Conservation (phyloP, 176 grass and related monocot species). For the Tuctoria greenei region DNA sequence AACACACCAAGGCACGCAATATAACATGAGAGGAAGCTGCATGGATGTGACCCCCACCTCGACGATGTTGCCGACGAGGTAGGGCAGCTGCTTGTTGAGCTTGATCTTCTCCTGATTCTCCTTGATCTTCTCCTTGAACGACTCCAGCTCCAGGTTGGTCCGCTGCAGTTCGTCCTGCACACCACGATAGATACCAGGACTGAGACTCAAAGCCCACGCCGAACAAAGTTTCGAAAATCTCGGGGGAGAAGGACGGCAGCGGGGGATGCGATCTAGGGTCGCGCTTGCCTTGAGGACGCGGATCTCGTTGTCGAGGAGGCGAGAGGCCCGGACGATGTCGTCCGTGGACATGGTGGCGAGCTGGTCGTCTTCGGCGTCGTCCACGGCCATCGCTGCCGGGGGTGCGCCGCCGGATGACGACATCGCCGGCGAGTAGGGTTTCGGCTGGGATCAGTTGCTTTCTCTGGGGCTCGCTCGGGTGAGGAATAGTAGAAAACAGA, state of each 20-base stretch:
- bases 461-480: not conserved
- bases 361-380: constrained; percentile 63
- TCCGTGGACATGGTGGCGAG: constrained; percentile 74
- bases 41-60: constrained; percentile 44
- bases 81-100: constrained; percentile 77
- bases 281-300: constrained; percentile 68
- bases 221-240: not conserved
- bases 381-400: constrained; percentile 42
- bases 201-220: not conserved
- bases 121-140: constrained; percentile 73
- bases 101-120: constrained; percentile 93
- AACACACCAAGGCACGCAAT: not conserved
- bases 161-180: constrained; percentile 71
- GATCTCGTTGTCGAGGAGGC: constrained; percentile 84
- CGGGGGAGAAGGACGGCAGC: not conserved
- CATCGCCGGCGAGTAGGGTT: constrained; percentile 27
- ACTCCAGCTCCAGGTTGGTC: constrained; percentile 63
- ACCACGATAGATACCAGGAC: not conserved
- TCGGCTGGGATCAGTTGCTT: not conserved
- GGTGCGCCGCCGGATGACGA: not conserved
- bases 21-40: not conserved
- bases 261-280: constrained; percentile 3
- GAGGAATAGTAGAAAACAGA: not conserved
- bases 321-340: constrained; percentile 49
- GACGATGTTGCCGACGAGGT: constrained; percentile 86